Base-by-base conservation (phyloP, 192 early-diverging fungal genomes). In the Entomortierella lignicola region DNA sequence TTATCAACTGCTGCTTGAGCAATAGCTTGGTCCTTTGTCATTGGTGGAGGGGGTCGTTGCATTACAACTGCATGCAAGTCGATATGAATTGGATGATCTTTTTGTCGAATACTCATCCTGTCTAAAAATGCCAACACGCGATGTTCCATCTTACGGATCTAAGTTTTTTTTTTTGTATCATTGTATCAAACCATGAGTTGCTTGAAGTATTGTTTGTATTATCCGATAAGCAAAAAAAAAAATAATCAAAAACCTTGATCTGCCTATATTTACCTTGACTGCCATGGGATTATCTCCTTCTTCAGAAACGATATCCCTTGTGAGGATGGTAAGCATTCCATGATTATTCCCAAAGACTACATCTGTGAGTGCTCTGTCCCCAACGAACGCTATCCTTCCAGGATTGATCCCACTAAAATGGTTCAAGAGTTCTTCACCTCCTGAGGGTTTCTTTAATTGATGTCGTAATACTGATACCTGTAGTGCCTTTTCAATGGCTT, bases 361-460 rank as follows among this genome's bases (percentile, higher is more conserved):
- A 62, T 99, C 96, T 0, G 96, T 99, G 15, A 94, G 73, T 26
- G 95, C 79, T 6, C 97, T 89, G 71, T 97, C 97, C 27, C 97
- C 97, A 0, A 96, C 89, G 55, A 97, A 89, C 0, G 89, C 94
- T 21, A 96, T 85, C 44, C 87, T 66, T 1, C 42, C 12, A 0
- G 92, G 83, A 5, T 64, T 37, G 11, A 71, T 59, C 1, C 57
- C 58, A 18, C 63, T 37, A 56, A 94, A 88, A 50, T 87, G 83
- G 2, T 44, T 53, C 23, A 88, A 29, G 0, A 98, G 81, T 48
- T 85, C 88, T 3, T 82, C 31, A 0, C 90, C 94, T 29, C 94
- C 94, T 3, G 82, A 81, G 0, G 96, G 96, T 81, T 98, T 98
- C 83, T 93, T 86, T 31, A 73, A 34, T 21, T 54, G 32, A 18